These are phyloP conservation scores for Linum usitatissimum DNA, from an alignment of 345 rosid species.

Conservation along the genomic window DNA sequence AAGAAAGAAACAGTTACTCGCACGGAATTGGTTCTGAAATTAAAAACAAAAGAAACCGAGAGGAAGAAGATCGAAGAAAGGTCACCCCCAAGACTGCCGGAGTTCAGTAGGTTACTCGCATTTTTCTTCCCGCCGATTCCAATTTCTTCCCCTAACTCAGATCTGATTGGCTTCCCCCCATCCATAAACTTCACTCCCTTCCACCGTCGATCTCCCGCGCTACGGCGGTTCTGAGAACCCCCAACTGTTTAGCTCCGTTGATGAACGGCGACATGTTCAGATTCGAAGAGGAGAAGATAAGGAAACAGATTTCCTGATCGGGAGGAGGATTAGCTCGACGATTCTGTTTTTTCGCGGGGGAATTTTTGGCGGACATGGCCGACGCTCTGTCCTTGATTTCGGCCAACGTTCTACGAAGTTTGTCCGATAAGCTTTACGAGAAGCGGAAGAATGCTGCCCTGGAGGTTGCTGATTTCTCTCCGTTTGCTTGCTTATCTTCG, in stretches of 20 bases:
- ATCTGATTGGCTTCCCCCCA: not conserved
- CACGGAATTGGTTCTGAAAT: not conserved
- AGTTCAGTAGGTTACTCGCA: not conserved
- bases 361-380: constrained; percentile 38
- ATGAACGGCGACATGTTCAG: constrained; percentile 19
- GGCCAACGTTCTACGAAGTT: constrained; percentile 64
- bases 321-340: not conserved
- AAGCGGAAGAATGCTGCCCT: constrained; percentile 97
- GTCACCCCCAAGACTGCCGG: not conserved
- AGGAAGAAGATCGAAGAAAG: not conserved
- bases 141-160: not conserved
- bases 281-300: constrained; percentile 35
- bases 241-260: not conserved
- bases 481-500: not conserved
- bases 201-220: not conserved
- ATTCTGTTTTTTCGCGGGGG: not conserved
- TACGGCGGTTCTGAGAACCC: not conserved
- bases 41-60: not conserved
- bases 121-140: not conserved
- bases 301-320: constrained; percentile 29
- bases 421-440: constrained; percentile 96
- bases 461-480: constrained; percentile 37
- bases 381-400: constrained; percentile 59
- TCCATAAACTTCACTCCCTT: not conserved
- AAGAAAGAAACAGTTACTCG: not conserved